Evolutionary conservation across 1,139 yeast species (phyloP).

Genomic region (Saccharomyces pastorianus): DNA sequence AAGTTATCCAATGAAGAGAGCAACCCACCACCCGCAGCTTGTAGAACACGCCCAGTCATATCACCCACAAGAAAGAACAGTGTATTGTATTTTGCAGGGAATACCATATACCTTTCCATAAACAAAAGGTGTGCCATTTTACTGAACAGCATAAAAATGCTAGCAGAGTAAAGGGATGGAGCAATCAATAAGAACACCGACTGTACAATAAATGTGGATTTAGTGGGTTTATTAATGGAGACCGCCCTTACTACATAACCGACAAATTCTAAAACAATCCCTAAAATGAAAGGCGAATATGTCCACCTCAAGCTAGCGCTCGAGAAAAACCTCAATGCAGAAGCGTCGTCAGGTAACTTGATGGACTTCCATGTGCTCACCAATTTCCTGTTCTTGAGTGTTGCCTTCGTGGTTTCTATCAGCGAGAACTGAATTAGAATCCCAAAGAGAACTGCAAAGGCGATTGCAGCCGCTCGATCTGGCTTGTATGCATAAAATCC

Average conservation of each 20-base stretch:
- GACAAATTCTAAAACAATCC: constrained; percentile 27
- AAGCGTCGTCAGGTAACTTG: neutral
- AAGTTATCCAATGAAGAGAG: constrained; percentile 20
- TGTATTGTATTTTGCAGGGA: constrained; percentile 33
- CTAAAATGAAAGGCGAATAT: constrained; percentile 28
- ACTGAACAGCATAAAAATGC: constrained; percentile 41
- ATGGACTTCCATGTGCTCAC: neutral
- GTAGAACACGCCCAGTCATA: constrained; percentile 36
- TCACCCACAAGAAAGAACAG: constrained; percentile 39
- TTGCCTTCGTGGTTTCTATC: neutral
- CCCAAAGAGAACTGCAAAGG: neutral
- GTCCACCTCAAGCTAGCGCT: neutral
- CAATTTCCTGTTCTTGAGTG: neutral
- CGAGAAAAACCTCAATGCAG: neutral
- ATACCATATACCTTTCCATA: constrained; percentile 29
- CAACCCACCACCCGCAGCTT: constrained; percentile 41
- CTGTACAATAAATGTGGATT: constrained; percentile 34
- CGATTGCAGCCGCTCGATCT: neutral
- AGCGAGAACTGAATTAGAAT: neutral
- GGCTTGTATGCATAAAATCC: constrained; percentile 7
- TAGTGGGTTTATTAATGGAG: constrained; percentile 18
- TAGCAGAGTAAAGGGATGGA: constrained; percentile 40
- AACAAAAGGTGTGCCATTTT: constrained; percentile 30
- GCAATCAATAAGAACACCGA: constrained; percentile 36
- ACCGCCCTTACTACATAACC: constrained; percentile 35